A percentile compares a stretch with the other conserved stretches of the same genome.
Conservation (phyloP, 2,329 filamentous ascomycete species). For the Rhexocercosporidium sp. region DNA sequence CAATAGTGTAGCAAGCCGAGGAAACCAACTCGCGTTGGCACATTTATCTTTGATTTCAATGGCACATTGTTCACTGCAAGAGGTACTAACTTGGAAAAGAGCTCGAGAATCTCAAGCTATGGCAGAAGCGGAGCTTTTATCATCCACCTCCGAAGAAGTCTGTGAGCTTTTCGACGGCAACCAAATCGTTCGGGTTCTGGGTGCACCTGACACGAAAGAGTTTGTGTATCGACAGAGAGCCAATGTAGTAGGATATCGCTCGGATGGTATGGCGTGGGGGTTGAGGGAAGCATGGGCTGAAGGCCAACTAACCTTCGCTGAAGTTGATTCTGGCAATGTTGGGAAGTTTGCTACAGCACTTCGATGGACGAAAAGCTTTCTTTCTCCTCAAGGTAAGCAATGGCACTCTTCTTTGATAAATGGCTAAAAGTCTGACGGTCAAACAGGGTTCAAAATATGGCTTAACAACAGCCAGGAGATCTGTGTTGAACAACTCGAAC, state of each 20-base stretch:
- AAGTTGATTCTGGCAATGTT: background rate
- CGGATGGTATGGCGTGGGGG: background rate
- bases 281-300: background rate
- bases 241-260: background rate
- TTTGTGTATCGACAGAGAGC: background rate
- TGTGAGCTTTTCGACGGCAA: constrained; percentile 52
- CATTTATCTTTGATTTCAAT: too few species aligned
- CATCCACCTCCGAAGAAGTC: constrained; percentile 51
- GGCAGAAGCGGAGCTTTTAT: constrained; percentile 50
- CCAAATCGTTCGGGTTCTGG: constrained; percentile 40
- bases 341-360: background rate
- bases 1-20: too few species aligned
- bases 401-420: too few species aligned
- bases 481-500: too few species aligned
- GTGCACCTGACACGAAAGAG: background rate
- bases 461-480: too few species aligned
- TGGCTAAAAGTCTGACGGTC: too few species aligned
- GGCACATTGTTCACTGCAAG: too few species aligned
- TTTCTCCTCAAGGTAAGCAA: background rate
- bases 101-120: constrained; percentile 49
- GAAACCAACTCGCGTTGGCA: too few species aligned
- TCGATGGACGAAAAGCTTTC: background rate
- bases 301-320: background rate
- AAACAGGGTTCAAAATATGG: too few species aligned
- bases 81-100: background rate